Evolutionary conservation across 768 basidiomycete genomes (phyloP).

Genomic region (Clitopilus hobsonii): DNA sequence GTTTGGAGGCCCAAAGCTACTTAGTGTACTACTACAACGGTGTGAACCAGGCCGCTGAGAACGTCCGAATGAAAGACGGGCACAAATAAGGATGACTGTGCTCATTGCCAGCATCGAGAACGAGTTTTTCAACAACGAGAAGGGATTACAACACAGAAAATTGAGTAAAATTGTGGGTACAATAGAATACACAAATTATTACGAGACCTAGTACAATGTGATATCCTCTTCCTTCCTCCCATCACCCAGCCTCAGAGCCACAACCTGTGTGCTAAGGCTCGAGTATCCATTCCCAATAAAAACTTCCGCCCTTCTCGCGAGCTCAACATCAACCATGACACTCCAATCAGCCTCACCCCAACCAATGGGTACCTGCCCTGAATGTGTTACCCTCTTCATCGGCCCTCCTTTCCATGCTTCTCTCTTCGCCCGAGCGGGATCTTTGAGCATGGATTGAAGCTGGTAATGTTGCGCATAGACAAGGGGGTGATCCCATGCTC

Average conservation of each 20-base stretch:
- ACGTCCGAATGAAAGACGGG: too few species aligned
- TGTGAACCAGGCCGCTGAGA: too few species aligned
- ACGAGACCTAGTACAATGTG: conserved; percentile 19
- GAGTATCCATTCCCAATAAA: conserved; percentile 48
- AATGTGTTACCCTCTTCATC: conserved; percentile 36
- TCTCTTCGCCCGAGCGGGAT: conserved; percentile 24
- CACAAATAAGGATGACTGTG: too few species aligned
- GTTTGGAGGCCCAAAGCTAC: too few species aligned
- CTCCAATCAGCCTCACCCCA: conserved; percentile 38
- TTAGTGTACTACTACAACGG: too few species aligned
- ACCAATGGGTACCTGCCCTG: conserved; percentile 28
- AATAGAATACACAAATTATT: neutral
- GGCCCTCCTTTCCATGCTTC: conserved; percentile 36
- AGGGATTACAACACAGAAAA: neutral
- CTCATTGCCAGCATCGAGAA: too few species aligned
- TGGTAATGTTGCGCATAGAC: conserved; percentile 39
- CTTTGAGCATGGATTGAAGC: conserved; percentile 31
- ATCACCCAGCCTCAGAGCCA: conserved; percentile 37
- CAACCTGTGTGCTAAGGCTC: conserved; percentile 38
- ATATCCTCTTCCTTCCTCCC: conserved; percentile 30
- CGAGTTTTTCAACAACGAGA: neutral
- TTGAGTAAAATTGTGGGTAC: neutral
- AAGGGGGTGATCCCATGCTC: conserved; percentile 40
- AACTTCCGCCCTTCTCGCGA: conserved; percentile 36
- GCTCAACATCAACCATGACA: conserved; percentile 41